phyloP scores from a whole-genome alignment of 768 basidiomycete species.

The Trametes cubensis region DNA sequence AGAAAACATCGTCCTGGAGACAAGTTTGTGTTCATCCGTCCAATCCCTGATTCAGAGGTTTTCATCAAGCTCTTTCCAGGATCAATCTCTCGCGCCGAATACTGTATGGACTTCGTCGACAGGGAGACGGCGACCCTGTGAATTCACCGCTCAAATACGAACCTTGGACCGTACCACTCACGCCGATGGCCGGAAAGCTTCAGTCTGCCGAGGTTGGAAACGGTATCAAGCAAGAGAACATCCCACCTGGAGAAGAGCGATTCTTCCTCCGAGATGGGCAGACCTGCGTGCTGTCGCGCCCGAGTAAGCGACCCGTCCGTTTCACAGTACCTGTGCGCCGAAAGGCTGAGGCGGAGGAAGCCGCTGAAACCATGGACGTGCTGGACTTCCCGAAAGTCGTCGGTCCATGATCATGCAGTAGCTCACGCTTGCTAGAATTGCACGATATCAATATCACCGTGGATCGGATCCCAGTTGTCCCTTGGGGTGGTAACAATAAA shows the following conservation, averaged over 20 bases:
- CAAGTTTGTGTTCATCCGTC: neutral
- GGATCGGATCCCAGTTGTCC: no score
- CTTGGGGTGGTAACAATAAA: no score
- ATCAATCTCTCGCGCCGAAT: neutral
- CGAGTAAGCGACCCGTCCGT: neutral
- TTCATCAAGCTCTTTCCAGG: neutral
- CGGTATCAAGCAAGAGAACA: neutral
- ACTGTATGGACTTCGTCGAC: constrained; percentile 12
- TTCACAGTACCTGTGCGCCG: neutral
- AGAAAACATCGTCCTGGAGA: neutral
- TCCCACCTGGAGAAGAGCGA: constrained; percentile 6
- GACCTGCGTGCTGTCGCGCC: neutral
- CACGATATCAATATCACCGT: no score
- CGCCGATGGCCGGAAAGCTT: neutral
- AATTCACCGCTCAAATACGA: constrained; percentile 8
- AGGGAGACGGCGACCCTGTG: neutral
- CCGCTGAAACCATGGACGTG: neutral
- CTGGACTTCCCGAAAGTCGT: constrained; percentile 2
- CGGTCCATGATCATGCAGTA: neutral
- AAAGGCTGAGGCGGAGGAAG: neutral
- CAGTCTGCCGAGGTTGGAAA: neutral
- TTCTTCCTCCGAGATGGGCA: constrained; percentile 5
- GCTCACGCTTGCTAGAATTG: neutral
- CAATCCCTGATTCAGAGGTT: neutral
- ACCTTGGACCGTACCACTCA: neutral